A percentile compares a stretch with the other conserved stretches of the same genome.
phyloP scores from a whole-genome alignment of 1,284 basidiomycete genomes.

The Cryptococcus maquisensis region DNA sequence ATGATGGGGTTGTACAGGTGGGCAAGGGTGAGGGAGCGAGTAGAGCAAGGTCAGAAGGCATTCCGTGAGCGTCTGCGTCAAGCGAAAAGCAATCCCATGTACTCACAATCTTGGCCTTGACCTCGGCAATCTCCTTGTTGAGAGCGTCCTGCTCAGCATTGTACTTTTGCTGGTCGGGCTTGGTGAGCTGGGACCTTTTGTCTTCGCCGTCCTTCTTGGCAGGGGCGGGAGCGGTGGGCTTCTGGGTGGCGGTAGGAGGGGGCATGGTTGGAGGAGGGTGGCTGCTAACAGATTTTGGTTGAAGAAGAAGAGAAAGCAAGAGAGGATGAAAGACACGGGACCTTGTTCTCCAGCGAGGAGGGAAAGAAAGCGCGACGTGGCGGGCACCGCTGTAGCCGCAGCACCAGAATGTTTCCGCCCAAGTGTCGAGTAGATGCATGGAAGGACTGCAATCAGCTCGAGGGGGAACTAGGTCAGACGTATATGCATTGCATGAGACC shows the following conservation, averaged over 20 bases:
- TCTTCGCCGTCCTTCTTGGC: constrained; percentile 48
- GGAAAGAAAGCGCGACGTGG: neutral
- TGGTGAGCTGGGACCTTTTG: constrained; percentile 50
- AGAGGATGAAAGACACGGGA: neutral
- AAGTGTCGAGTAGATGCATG: too few species aligned
- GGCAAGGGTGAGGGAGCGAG: neutral
- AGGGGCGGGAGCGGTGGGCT: constrained; percentile 26
- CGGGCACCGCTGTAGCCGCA: neutral
- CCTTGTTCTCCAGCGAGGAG: neutral
- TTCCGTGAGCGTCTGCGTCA: constrained; percentile 1
- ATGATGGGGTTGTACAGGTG: constrained; percentile 3
- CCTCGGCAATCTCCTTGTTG: constrained; percentile 73
- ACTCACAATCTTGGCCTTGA: constrained; percentile 75
- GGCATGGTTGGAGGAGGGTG: constrained; percentile 34
- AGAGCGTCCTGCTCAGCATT: constrained; percentile 78
- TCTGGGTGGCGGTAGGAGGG: constrained; percentile 44
- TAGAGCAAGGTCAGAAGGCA: neutral
- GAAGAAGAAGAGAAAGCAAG: neutral
- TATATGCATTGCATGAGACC: neutral
- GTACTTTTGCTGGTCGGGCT: constrained; percentile 74
- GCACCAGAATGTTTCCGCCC: neutral
- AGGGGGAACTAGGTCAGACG: neutral
- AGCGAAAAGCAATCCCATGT: neutral
- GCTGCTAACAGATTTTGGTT: neutral
- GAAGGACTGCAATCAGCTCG: neutral